Conservation (phyloP, 1,284 basidiomycete species). For the Leccinum laetum region DNA sequence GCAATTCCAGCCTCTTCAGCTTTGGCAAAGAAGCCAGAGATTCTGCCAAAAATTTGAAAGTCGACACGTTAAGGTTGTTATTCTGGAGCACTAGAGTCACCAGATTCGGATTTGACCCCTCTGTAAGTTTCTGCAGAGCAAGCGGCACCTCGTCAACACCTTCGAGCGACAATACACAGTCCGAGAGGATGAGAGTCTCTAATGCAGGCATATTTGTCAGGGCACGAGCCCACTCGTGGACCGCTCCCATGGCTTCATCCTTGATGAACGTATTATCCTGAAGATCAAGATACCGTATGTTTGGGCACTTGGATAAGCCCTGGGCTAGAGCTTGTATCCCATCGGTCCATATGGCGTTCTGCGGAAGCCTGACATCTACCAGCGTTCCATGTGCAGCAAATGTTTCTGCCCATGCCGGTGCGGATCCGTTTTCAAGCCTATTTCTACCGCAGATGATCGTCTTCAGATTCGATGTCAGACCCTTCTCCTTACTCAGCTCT, state of each 20-base stretch:
- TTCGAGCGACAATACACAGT: constrained; percentile 81
- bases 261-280: constrained; percentile 96
- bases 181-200: constrained; percentile 84
- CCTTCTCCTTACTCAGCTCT: constrained; percentile 62
- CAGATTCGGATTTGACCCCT: constrained; percentile 76
- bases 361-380: constrained; percentile 88
- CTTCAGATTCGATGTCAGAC: constrained; percentile 70
- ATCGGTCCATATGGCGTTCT: constrained; percentile 97
- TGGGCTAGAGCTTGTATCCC: constrained; percentile 84
- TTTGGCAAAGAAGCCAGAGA: constrained; percentile 62
- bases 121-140: constrained; percentile 62
- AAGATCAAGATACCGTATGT: constrained; percentile 82
- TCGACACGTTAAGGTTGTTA: constrained; percentile 80
- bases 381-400: constrained; percentile 85
- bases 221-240: constrained; percentile 73
- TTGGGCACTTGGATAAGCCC: constrained; percentile 72
- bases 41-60: constrained; percentile 68
- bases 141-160: constrained; percentile 66
- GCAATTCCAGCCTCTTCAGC: constrained; percentile 76
- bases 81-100: constrained; percentile 84
- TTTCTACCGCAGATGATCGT: constrained; percentile 94
- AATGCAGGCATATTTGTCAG: constrained; percentile 75
- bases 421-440: constrained; percentile 91
- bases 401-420: constrained; percentile 83
- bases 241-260: constrained; percentile 55